Conservation (phyloP, 371 early-diverging fungal species). For the Mucor saturninus region DNA sequence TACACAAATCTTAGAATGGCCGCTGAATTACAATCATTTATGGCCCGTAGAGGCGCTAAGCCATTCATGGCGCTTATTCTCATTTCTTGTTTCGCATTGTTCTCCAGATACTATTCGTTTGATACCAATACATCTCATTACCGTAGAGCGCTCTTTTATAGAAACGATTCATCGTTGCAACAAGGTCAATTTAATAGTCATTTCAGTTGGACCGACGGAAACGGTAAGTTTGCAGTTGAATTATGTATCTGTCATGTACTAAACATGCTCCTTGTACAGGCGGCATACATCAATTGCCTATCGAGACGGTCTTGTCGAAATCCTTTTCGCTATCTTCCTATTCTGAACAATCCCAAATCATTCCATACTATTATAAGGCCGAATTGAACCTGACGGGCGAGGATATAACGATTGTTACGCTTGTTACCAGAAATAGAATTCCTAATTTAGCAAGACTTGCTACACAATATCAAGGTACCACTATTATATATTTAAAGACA, state of each 20-base stretch:
- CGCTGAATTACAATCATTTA: slow-evolving; percentile 24
- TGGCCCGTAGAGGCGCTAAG: slow-evolving; percentile 26
- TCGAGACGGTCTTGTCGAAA: slow-evolving; percentile 31
- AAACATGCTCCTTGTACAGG: slow-evolving; percentile 2
- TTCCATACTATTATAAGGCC: slow-evolving; percentile 61
- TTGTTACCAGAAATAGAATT: slow-evolving; percentile 59
- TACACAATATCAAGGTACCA: slow-evolving; percentile 54
- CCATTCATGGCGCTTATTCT: slow-evolving; percentile 16
- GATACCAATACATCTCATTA: slow-evolving; percentile 14
- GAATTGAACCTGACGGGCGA: slow-evolving; percentile 43
- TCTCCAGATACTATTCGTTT: slow-evolving; percentile 14
- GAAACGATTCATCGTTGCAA: slow-evolving; percentile 14
- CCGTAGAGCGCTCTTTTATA: slow-evolving; percentile 27
- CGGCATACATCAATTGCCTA: slow-evolving; percentile 29
- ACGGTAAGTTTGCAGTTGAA: slow-evolving; percentile 18
- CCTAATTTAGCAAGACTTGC: slow-evolving; percentile 52
- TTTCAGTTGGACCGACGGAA: slow-evolving; percentile 30
- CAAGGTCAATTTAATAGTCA: slow-evolving; percentile 16
- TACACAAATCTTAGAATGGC: slow-evolving; percentile 11
- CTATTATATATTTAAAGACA: slow-evolving; percentile 5
- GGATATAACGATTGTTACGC: slow-evolving; percentile 63
- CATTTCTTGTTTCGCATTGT: slow-evolving; percentile 15
- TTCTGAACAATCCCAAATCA: slow-evolving; percentile 56
- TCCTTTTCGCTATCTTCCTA: slow-evolving; percentile 34
- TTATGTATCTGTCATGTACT: background rate